Evolutionary conservation across 2,329 filamentous ascomycete genomes (phyloP).

Genomic region (Colletotrichum sp.): DNA sequence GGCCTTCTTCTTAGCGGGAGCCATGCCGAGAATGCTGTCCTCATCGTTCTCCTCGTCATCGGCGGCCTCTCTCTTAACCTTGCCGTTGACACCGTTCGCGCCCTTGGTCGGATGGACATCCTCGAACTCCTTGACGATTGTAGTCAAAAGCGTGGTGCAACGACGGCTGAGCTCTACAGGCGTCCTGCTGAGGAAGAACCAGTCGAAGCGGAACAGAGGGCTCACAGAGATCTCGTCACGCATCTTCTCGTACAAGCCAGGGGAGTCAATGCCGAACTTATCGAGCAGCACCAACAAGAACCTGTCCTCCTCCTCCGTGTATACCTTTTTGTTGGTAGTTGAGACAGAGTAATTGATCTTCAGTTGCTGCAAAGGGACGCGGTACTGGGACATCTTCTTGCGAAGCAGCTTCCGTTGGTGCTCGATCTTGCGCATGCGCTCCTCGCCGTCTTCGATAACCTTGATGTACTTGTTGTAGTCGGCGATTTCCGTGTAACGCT

Average conservation of each 20-base stretch:
- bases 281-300: slow-evolving; percentile 95
- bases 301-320: slow-evolving; percentile 96
- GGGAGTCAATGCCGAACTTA: slow-evolving; percentile 88
- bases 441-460: slow-evolving; percentile 91
- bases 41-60: slow-evolving; percentile 88
- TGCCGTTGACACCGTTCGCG: slow-evolving; percentile 68
- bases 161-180: slow-evolving; percentile 90
- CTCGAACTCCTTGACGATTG: slow-evolving; percentile 94
- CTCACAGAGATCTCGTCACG: slow-evolving; percentile 96
- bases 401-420: slow-evolving; percentile 91
- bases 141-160: slow-evolving; percentile 92
- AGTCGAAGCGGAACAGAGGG: slow-evolving; percentile 96
- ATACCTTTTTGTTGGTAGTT: slow-evolving; percentile 99
- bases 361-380: slow-evolving; percentile 96
- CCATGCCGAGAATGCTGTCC: slow-evolving; percentile 78
- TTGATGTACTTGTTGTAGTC: slow-evolving; percentile 90
- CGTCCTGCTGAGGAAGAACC: slow-evolving; percentile 97
- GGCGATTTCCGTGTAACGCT: slow-evolving; percentile 86
- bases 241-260: slow-evolving; percentile 89
- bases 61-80: slow-evolving; percentile 72
- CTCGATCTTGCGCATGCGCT: slow-evolving; percentile 85
- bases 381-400: slow-evolving; percentile 95
- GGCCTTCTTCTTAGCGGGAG: slow-evolving; percentile 92
- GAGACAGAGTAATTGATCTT: slow-evolving; percentile 99
- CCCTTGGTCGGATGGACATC: slow-evolving; percentile 59